Evolutionary conservation across 768 basidiomycete species (phyloP).

Genomic region (Pholiota microspora): DNA sequence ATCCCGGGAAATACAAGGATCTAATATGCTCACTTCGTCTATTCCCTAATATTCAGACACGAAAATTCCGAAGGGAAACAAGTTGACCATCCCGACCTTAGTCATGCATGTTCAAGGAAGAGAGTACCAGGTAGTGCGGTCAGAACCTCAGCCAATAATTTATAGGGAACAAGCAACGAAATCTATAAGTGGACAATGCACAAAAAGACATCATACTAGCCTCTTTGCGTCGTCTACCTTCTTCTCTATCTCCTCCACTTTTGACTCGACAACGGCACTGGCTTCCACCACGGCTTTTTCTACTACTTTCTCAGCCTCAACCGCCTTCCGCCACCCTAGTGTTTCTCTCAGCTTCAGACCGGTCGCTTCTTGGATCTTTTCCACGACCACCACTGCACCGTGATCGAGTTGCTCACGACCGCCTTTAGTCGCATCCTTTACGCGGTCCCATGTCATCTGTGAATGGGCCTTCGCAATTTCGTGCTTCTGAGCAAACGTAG

Average conservation of each 20-base stretch:
- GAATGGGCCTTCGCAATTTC: conserved; percentile 60
- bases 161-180: not conserved
- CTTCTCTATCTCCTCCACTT: conserved; percentile 22
- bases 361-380: conserved; percentile 36
- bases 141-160: not conserved
- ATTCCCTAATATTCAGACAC: too few species aligned
- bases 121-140: too few species aligned
- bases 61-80: too few species aligned
- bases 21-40: too few species aligned
- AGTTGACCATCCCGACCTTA: too few species aligned
- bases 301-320: conserved; percentile 17
- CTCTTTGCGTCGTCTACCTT: conserved; percentile 15
- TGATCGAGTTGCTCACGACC: conserved; percentile 42
- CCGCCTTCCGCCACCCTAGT: conserved; percentile 24
- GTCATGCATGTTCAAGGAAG: too few species aligned
- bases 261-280: not conserved
- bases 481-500: conserved; percentile 67
- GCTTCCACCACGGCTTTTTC: conserved; percentile 25
- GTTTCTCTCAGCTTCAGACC: conserved; percentile 71
- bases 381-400: conserved; percentile 37
- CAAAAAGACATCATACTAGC: conserved; percentile 13
- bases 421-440: conserved; percentile 48
- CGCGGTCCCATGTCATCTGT: conserved; percentile 54
- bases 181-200: not conserved
- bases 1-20: too few species aligned